Evolutionary conservation across 1,139 yeast species (phyloP).

Genomic region (Pneumocystis canis): DNA sequence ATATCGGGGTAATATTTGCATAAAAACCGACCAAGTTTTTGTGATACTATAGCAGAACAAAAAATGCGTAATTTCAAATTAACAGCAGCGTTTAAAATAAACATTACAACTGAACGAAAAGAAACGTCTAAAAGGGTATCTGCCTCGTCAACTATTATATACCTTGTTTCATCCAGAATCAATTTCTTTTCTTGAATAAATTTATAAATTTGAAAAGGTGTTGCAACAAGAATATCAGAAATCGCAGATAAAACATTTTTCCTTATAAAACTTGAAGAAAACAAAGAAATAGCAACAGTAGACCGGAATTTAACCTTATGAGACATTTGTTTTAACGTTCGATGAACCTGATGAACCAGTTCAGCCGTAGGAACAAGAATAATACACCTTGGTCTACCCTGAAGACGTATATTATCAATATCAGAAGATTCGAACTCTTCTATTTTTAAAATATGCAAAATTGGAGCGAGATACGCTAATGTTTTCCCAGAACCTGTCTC

Average conservation of each 20-base stretch:
- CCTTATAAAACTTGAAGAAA: slow-evolving; percentile 10
- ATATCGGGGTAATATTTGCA: slow-evolving; percentile 49
- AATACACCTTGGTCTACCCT: slow-evolving; percentile 38
- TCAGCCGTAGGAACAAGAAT: slow-evolving; percentile 81
- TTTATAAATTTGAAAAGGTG: slow-evolving; percentile 37
- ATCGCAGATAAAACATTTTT: slow-evolving; percentile 33
- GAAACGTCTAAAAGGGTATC: slow-evolving; percentile 82
- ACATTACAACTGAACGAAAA: slow-evolving; percentile 55
- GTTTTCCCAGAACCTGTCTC: slow-evolving; percentile 97
- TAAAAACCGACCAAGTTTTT: slow-evolving; percentile 53
- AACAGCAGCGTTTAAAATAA: slow-evolving; percentile 36
- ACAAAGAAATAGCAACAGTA: slow-evolving; percentile 19
- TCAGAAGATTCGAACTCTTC: background rate
- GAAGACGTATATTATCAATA: background rate
- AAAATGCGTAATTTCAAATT: slow-evolving; percentile 51
- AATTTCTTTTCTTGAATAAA: slow-evolving; percentile 9
- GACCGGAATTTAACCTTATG: slow-evolving; percentile 22
- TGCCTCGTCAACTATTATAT: slow-evolving; percentile 82
- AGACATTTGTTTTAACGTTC: slow-evolving; percentile 46
- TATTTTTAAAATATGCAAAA: slow-evolving; percentile 41
- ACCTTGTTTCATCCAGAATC: slow-evolving; percentile 25
- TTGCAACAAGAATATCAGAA: slow-evolving; percentile 66
- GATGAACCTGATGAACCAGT: slow-evolving; percentile 63
- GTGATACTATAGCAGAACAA: slow-evolving; percentile 85
- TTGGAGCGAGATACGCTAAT: slow-evolving; percentile 70